Evolutionary conservation across 2,329 filamentous ascomycete genomes (phyloP).

Genomic region (Xylaria sp.): DNA sequence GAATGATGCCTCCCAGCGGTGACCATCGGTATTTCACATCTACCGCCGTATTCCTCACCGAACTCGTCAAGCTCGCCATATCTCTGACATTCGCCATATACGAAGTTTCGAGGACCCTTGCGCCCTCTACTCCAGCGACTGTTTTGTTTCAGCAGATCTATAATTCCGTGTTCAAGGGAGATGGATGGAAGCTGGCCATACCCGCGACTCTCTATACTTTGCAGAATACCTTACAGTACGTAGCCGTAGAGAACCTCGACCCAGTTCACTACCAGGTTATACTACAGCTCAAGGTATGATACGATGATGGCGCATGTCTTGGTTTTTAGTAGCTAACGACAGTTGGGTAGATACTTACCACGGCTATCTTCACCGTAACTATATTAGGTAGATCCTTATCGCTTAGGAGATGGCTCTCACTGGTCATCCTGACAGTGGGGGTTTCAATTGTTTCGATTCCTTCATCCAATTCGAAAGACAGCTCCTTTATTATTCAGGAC

Average conservation of each 20-base stretch:
- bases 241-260: conserved; percentile 89
- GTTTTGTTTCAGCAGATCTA: conserved; percentile 83
- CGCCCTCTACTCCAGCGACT: conserved; percentile 81
- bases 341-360: conserved; percentile 75
- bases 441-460: conserved; percentile 88
- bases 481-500: conserved; percentile 70
- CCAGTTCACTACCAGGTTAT: conserved; percentile 93
- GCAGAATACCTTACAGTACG: conserved; percentile 93
- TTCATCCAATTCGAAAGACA: conserved; percentile 62
- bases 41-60: conserved; percentile 92
- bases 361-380: conserved; percentile 84
- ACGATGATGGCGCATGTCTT: not conserved
- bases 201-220: conserved; percentile 89
- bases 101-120: conserved; percentile 81
- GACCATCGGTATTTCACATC: conserved; percentile 93
- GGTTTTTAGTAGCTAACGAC: conserved; percentile 23
- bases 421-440: conserved; percentile 82
- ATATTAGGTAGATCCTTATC: conserved; percentile 78
- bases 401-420: conserved; percentile 79
- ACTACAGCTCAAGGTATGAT: conserved; percentile 84
- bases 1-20: conserved; percentile 85
- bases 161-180: conserved; percentile 83
- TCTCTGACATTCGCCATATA: conserved; percentile 88
- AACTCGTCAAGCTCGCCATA: conserved; percentile 88
- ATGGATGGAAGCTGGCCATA: conserved; percentile 94